Evolutionary conservation across 2,329 filamentous ascomycete genomes (phyloP).

Genomic region (Beauveria bassiana): DNA sequence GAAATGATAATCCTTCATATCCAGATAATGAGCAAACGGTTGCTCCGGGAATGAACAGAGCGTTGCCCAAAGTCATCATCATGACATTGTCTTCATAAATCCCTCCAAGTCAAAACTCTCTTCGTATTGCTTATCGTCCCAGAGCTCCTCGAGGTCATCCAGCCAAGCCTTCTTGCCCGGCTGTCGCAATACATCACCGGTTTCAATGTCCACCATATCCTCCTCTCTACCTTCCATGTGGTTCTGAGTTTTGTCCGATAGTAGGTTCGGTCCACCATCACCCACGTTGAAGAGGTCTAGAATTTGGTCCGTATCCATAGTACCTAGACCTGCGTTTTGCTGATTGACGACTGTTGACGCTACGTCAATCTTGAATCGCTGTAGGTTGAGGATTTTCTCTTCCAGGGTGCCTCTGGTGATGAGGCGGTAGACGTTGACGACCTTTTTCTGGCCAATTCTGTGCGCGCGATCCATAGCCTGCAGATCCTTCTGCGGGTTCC

Average conservation of each 20-base stretch:
- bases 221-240: conserved; percentile 58
- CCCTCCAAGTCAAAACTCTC: conserved; percentile 95
- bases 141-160: conserved; percentile 89
- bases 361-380: conserved; percentile 99
- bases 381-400: conserved; percentile 95
- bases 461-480: conserved; percentile 99
- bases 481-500: conserved; percentile 98
- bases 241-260: conserved; percentile 52
- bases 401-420: conserved; percentile 94
- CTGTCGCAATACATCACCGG: conserved; percentile 84
- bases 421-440: conserved; percentile 95
- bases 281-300: conserved; percentile 91
- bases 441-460: conserved; percentile 98
- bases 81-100: conserved; percentile 90
- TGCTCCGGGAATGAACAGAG: neutral
- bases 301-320: conserved; percentile 98
- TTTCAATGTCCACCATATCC: conserved; percentile 89
- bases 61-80: neutral
- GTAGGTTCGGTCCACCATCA: conserved; percentile 62
- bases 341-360: conserved; percentile 98
- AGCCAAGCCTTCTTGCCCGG: conserved; percentile 95
- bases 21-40: neutral
- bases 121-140: conserved; percentile 96
- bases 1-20: neutral
- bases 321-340: conserved; percentile 87